Evolutionary conservation across 2,329 filamentous ascomycete species (phyloP).

Genomic region (Penicillium sp.): DNA sequence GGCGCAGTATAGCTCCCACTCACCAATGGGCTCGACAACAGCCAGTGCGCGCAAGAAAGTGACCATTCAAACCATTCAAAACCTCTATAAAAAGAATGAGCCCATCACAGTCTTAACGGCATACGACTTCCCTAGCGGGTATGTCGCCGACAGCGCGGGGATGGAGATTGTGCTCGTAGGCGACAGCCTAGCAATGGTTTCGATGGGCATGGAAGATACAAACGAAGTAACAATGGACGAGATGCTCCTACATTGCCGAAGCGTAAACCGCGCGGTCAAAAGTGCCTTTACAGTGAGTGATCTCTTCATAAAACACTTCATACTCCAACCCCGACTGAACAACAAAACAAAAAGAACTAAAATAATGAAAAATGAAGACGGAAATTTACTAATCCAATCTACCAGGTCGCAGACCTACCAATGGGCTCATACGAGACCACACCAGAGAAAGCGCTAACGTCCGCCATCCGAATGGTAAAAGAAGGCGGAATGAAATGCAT

Average conservation of each 20-base stretch:
- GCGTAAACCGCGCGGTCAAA: constrained; percentile 78
- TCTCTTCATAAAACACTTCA: neutral
- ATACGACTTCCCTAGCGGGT: constrained; percentile 89
- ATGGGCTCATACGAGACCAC: constrained; percentile 95
- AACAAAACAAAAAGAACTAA: too few relatives aligned
- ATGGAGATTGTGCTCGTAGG: constrained; percentile 91
- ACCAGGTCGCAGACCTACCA: constrained; percentile 80
- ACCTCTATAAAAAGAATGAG: constrained; percentile 72
- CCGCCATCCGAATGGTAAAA: constrained; percentile 86
- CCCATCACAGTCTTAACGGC: constrained; percentile 93
- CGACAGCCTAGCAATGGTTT: constrained; percentile 94
- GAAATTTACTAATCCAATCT: neutral
- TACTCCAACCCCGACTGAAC: constrained; percentile 15
- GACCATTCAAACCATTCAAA: constrained; percentile 73
- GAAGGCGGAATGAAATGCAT: constrained; percentile 81
- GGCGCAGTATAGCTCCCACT: constrained; percentile 70
- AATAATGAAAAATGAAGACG: too few relatives aligned
- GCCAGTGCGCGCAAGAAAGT: constrained; percentile 69
- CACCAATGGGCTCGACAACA: constrained; percentile 53
- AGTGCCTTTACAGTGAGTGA: constrained; percentile 73
- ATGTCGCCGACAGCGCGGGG: constrained; percentile 85
- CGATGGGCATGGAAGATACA: constrained; percentile 91
- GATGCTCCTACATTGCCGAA: constrained; percentile 90
- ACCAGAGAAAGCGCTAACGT: constrained; percentile 78
- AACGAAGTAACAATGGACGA: constrained; percentile 89